Percentiles rank a stretch among this genome's conserved stretches.
Conservation (phyloP, 306 rosid genomes). For the Vigna unguiculata region DNA sequence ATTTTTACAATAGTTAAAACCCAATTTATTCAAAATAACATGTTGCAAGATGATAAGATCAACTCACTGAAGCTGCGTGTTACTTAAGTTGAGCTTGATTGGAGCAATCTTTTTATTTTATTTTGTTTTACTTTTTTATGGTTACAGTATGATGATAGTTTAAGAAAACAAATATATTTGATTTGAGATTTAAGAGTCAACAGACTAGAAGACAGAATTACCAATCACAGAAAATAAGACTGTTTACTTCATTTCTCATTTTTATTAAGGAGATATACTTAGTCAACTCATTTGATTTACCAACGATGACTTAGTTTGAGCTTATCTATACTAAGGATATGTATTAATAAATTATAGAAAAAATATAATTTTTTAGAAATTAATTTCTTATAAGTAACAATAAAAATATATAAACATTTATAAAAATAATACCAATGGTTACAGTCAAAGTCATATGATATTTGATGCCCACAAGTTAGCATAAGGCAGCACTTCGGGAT, state of each 20-base stretch:
- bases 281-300: neutral
- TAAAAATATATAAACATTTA: too few species aligned
- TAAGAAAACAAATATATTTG: neutral
- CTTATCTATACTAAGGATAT: neutral
- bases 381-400: too few species aligned
- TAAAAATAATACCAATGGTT: neutral
- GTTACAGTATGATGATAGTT: neutral
- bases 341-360: too few species aligned
- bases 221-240: neutral
- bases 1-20: too few species aligned
- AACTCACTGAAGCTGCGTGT: neutral
- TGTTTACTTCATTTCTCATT: neutral
- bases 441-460: neutral
- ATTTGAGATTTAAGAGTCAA: neutral
- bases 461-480: neutral
- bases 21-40: neutral
- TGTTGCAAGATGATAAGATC: neutral
- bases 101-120: neutral
- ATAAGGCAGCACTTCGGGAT: slow-evolving; percentile 5
- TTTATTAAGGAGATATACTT: neutral
- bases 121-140: neutral
- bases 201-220: neutral
- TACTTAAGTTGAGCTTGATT: neutral
- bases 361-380: too few species aligned
- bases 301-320: neutral